phyloP scores from a whole-genome alignment of 768 basidiomycete genomes.

The Mycena galericulata region DNA sequence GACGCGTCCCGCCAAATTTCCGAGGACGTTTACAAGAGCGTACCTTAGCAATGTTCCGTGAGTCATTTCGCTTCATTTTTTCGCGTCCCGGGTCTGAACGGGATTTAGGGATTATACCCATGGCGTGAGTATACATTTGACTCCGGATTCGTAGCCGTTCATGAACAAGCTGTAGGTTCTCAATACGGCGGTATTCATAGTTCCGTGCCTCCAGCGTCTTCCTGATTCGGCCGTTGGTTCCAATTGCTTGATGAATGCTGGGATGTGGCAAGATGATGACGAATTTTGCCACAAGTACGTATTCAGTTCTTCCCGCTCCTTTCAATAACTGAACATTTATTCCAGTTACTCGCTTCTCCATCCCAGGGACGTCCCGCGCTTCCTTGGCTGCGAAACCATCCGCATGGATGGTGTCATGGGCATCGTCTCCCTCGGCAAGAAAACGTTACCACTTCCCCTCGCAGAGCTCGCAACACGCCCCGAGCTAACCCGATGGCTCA shows the following conservation, averaged over 20 bases:
- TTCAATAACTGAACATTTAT: background rate
- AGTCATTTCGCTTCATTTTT: constrained; percentile 14
- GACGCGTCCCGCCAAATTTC: constrained; percentile 41
- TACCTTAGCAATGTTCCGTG: constrained; percentile 52
- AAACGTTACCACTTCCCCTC: constrained; percentile 36
- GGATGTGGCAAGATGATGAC: constrained; percentile 44
- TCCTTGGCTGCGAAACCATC: constrained; percentile 42
- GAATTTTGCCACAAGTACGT: constrained; percentile 46
- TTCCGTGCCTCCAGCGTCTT: constrained; percentile 41
- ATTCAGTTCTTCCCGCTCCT: background rate
- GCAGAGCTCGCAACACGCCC: constrained; percentile 31
- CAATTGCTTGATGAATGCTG: constrained; percentile 44
- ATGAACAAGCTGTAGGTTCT: constrained; percentile 24
- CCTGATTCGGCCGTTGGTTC: constrained; percentile 41
- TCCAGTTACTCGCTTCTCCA: constrained; percentile 46
- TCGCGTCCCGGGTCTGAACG: background rate
- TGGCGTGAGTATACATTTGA: constrained; percentile 26
- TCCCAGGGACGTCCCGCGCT: constrained; percentile 42
- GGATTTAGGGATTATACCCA: constrained; percentile 45
- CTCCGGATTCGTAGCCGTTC: background rate
- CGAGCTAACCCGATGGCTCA: constrained; percentile 49
- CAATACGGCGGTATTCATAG: constrained; percentile 41
- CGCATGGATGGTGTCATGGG: constrained; percentile 38
- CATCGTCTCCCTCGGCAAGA: constrained; percentile 30
- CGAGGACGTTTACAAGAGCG: constrained; percentile 46